Evolutionary conservation across 2,329 filamentous ascomycete genomes (phyloP).

Genomic region (Colletotrichum cordylinicola): DNA sequence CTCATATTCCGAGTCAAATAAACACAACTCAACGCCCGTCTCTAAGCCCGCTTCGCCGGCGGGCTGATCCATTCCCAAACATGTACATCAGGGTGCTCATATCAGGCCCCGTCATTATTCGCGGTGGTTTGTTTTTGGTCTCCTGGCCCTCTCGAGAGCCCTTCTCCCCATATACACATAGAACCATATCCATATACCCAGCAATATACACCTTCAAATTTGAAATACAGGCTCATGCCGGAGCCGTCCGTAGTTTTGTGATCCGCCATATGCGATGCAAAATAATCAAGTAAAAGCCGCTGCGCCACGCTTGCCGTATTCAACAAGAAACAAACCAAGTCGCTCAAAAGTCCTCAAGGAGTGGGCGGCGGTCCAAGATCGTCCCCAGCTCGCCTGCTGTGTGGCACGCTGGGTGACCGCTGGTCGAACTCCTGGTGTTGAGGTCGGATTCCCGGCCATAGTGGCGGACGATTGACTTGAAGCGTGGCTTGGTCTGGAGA

Average conservation of each 20-base stretch:
- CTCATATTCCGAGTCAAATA: not conserved
- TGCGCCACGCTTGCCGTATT: slow-evolving; percentile 16
- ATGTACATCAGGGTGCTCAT: not conserved
- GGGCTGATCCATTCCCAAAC: not conserved
- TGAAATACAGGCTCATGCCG: not conserved
- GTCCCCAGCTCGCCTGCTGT: slow-evolving; percentile 27
- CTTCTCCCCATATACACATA: not conserved
- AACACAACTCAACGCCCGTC: not conserved
- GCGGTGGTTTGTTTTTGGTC: not conserved
- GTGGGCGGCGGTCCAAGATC: slow-evolving; percentile 15
- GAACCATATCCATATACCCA: not conserved
- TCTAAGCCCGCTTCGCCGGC: slow-evolving; percentile 1
- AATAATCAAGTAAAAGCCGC: not conserved
- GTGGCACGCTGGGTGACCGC: not conserved
- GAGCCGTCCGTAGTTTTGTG: slow-evolving; percentile 3
- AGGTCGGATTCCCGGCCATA: slow-evolving; percentile 47
- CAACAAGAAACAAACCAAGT: not conserved
- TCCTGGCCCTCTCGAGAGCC: not conserved
- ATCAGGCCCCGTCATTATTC: not conserved
- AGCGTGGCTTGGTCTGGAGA: slow-evolving; percentile 22
- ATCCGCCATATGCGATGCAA: slow-evolving; percentile 17
- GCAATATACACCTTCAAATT: not conserved
- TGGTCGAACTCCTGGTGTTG: slow-evolving; percentile 35
- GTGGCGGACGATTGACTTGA: slow-evolving; percentile 40
- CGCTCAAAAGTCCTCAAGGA: not conserved